Evolutionary conservation across 352 stramenopile species (phyloP).

Genomic region (Pythium scleroteichum): DNA sequence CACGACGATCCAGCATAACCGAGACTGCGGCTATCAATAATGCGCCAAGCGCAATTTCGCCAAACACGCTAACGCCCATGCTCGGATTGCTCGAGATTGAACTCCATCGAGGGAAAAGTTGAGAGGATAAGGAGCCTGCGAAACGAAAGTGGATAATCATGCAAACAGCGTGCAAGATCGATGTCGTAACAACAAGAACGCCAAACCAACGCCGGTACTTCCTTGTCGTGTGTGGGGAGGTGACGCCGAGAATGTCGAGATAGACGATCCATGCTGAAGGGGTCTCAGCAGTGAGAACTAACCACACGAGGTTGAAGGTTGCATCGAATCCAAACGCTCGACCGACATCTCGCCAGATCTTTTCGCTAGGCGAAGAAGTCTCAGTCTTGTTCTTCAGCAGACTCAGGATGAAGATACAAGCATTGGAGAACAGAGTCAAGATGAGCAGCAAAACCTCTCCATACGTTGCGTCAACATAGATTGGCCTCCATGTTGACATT

Average conservation of each 20-base stretch:
- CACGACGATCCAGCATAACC: constrained; percentile 1
- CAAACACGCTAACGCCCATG: constrained; percentile 27
- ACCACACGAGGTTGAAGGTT: constrained; percentile 30
- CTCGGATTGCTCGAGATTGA: constrained; percentile 15
- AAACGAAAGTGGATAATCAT: constrained; percentile 27
- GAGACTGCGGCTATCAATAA: constrained; percentile 32
- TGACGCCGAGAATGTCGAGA: constrained; percentile 25
- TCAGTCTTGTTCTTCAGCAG: constrained; percentile 11
- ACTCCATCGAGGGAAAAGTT: constrained; percentile 31
- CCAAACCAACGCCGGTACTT: constrained; percentile 38
- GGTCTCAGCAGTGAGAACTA: constrained; percentile 25
- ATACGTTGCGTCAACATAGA: constrained; percentile 30
- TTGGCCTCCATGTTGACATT: background rate
- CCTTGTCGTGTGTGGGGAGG: background rate
- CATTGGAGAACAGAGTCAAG: constrained; percentile 15
- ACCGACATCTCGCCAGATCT: constrained; percentile 22
- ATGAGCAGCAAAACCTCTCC: constrained; percentile 33
- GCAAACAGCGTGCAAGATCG: constrained; percentile 28
- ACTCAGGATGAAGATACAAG: constrained; percentile 29
- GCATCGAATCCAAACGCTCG: constrained; percentile 32
- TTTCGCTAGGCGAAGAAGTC: constrained; percentile 11
- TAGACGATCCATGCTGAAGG: constrained; percentile 32
- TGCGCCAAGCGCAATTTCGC: constrained; percentile 25
- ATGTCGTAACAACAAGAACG: constrained; percentile 11
- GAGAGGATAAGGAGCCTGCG: constrained; percentile 7